These are phyloP conservation scores for Russula compacta DNA, from an alignment of 768 basidiomycete species.

Conservation along the genomic window DNA sequence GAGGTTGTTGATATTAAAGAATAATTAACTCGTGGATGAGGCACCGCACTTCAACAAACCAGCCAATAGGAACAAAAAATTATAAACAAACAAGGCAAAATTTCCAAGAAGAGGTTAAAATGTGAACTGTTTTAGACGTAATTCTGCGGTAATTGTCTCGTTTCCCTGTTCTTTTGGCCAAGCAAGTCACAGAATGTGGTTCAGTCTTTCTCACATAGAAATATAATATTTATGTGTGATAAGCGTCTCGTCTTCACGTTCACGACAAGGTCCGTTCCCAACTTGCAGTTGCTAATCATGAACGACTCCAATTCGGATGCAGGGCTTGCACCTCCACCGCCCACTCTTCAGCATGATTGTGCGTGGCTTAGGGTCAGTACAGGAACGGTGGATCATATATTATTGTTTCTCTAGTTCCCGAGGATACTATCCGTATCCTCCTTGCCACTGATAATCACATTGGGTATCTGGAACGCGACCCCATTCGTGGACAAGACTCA, in stretches of 20 bases:
- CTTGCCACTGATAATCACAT: conserved; percentile 96
- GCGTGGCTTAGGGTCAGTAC: background rate
- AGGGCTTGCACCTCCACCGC: background rate
- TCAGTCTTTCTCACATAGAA: too few relatives aligned
- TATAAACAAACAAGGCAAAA: too few relatives aligned
- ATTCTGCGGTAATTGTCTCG: too few relatives aligned
- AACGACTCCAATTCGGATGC: background rate
- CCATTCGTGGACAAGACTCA: conserved; percentile 88
- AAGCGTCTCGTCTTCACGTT: background rate
- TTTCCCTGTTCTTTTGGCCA: too few relatives aligned
- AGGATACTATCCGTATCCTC: conserved; percentile 72
- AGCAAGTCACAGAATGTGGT: too few relatives aligned
- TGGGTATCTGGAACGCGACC: conserved; percentile 91
- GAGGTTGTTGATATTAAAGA: background rate
- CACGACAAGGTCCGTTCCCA: too few relatives aligned
- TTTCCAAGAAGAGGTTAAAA: too few relatives aligned
- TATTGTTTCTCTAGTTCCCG: conserved; percentile 31
- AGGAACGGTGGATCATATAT: background rate
- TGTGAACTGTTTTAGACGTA: too few relatives aligned
- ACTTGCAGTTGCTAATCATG: background rate
- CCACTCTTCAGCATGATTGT: conserved; percentile 9
- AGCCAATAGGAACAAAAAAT: too few relatives aligned
- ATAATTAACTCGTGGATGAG: too few relatives aligned
- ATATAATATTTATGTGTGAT: background rate
- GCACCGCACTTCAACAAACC: too few relatives aligned